Conservation (phyloP, 306 rosid genomes). For the Carpinus viminea region DNA sequence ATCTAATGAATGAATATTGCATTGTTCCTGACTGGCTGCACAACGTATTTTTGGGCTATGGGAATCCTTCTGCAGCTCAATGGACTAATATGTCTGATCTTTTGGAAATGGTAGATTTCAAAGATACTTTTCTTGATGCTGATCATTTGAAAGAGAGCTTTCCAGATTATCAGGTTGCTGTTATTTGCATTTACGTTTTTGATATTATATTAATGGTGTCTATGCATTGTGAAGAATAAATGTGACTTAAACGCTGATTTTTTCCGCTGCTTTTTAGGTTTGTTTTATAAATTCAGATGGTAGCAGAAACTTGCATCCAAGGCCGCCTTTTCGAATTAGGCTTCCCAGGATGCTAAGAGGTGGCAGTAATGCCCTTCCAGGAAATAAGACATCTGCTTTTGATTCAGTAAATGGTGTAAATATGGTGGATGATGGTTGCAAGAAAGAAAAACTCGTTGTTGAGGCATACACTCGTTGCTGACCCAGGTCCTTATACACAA, state of each 20-base stretch:
- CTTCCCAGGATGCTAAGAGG: conserved; percentile 73
- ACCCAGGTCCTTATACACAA: conserved; percentile 97
- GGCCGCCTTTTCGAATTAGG: conserved; percentile 78
- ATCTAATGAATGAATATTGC: conserved; percentile 94
- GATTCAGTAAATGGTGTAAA: conserved; percentile 41
- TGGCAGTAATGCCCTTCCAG: conserved; percentile 49
- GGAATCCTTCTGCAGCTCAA: conserved; percentile 96
- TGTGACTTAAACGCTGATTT: conserved; percentile 13
- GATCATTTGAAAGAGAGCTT: conserved; percentile 84
- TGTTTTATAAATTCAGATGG: conserved; percentile 64
- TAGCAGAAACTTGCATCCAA: conserved; percentile 55
- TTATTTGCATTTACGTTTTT: conserved; percentile 18
- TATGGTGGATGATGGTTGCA: conserved; percentile 41
- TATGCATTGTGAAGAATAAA: conserved; percentile 17
- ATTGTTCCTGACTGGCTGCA: conserved; percentile 98
- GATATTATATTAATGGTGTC: conserved; percentile 18
- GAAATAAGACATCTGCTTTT: conserved; percentile 44
- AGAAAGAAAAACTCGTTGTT: conserved; percentile 62
- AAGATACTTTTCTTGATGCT: conserved; percentile 89
- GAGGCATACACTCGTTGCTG: conserved; percentile 92
- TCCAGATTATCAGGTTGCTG: conserved; percentile 70
- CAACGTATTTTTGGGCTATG: conserved; percentile 85
- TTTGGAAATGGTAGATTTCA: conserved; percentile 83
- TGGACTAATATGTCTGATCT: conserved; percentile 98
- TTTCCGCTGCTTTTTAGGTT: conserved; percentile 54